Conservation (phyloP, 78 protist genomes). For the Dictyostelium purpureum region DNA sequence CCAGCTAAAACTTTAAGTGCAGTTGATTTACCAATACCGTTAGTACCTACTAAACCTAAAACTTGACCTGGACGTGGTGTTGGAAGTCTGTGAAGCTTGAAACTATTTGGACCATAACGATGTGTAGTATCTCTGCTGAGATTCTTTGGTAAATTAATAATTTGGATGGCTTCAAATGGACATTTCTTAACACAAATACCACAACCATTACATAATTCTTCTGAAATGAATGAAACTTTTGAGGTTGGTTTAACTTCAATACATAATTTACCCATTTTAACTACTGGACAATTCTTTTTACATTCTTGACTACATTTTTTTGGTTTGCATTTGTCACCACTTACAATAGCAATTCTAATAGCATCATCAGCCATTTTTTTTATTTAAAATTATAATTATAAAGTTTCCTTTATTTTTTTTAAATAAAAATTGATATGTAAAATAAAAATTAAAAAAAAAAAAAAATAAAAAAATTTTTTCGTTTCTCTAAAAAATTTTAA, state of each 20-base stretch:
- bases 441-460: too few relatives aligned
- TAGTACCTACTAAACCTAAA: constrained; percentile 99
- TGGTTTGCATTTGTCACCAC: constrained; percentile 98
- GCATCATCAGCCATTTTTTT: constrained; percentile 79
- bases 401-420: too few relatives aligned
- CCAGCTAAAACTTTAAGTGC: constrained; percentile 98
- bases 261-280: constrained; percentile 96
- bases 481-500: too few relatives aligned
- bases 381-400: too few relatives aligned
- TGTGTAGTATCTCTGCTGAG: constrained; percentile 96
- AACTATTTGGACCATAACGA: constrained; percentile 98
- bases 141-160: constrained; percentile 98
- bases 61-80: constrained; percentile 99
- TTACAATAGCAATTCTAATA: constrained; percentile 99
- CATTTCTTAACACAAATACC: constrained; percentile 99
- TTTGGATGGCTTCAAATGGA: constrained; percentile 99
- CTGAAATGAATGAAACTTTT: constrained; percentile 96
- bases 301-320: constrained; percentile 98
- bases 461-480: too few relatives aligned
- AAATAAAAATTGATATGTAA: too few relatives aligned
- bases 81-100: constrained; percentile 99
- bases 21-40: constrained; percentile 99
- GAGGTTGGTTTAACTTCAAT: constrained; percentile 95
- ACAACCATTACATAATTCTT: constrained; percentile 99
- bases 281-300: constrained; percentile 98